phyloP scores from a whole-genome alignment of 495 filamentous ascomycete genomes.

The Amorphotheca resinae region DNA sequence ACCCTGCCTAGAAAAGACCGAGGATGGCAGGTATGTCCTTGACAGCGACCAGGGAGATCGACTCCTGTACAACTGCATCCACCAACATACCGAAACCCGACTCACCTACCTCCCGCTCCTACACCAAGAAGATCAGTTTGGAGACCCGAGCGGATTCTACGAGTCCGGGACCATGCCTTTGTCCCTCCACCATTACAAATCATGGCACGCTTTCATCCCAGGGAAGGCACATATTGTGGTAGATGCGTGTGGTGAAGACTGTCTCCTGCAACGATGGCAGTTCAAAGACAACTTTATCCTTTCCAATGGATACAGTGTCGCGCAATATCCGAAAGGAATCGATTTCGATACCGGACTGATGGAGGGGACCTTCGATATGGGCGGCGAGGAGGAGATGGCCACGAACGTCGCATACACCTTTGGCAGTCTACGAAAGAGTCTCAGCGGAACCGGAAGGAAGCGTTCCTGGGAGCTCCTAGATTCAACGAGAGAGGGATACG shows the following conservation, averaged over 20 bases:
- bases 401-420: slow-evolving; percentile 11
- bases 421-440: slow-evolving; percentile 11
- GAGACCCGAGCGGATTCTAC: slow-evolving; percentile 42
- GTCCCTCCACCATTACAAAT: slow-evolving; percentile 47
- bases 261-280: slow-evolving; percentile 43
- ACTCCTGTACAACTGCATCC: slow-evolving; percentile 40
- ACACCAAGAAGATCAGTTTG: slow-evolving; percentile 39
- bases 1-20: slow-evolving; percentile 23
- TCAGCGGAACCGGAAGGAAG: slow-evolving; percentile 23
- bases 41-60: slow-evolving; percentile 18
- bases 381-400: slow-evolving; percentile 6
- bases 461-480: slow-evolving; percentile 27
- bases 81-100: slow-evolving; percentile 33
- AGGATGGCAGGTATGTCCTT: slow-evolving; percentile 13
- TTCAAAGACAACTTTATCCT: slow-evolving; percentile 45
- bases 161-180: slow-evolving; percentile 40
- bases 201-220: slow-evolving; percentile 39
- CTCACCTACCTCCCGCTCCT: slow-evolving; percentile 40
- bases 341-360: slow-evolving; percentile 20
- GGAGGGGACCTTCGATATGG: slow-evolving; percentile 15
- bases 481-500: slow-evolving; percentile 17
- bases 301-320: slow-evolving; percentile 43
- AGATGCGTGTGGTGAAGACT: slow-evolving; percentile 41
- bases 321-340: slow-evolving; percentile 31
- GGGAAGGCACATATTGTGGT: slow-evolving; percentile 32